Evolutionary conservation across 1,284 basidiomycete species (phyloP).

Genomic region (Ustilago curta): DNA sequence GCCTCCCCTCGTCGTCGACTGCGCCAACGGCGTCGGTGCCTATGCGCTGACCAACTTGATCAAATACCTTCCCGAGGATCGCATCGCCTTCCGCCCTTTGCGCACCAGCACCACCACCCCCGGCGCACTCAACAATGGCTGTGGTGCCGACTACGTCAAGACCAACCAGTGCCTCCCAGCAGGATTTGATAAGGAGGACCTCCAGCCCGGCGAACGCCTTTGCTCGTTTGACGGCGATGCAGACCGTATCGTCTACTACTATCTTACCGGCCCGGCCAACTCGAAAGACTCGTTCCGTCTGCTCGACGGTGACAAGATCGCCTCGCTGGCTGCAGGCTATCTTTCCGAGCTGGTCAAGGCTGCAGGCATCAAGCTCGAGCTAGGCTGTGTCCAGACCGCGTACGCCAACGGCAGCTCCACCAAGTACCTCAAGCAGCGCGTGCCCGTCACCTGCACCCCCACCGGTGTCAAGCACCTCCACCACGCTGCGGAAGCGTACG

Average conservation of each 20-base stretch:
- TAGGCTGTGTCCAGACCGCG: conserved; percentile 90
- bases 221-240: conserved; percentile 98
- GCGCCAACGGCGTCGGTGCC: conserved; percentile 96
- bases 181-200: conserved; percentile 61
- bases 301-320: conserved; percentile 99
- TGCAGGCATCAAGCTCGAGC: conserved; percentile 60
- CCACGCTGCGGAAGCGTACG: conserved; percentile 92
- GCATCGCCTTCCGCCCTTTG: conserved; percentile 54
- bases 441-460: conserved; percentile 93
- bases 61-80: conserved; percentile 59
- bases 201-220: conserved; percentile 76
- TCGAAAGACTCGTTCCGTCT: conserved; percentile 84
- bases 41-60: conserved; percentile 62
- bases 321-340: conserved; percentile 90
- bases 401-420: conserved; percentile 99
- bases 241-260: conserved; percentile 96
- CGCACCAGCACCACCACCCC: conserved; percentile 73
- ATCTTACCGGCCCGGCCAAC: conserved; percentile 72
- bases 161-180: conserved; percentile 72
- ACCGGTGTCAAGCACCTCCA: conserved; percentile 99
- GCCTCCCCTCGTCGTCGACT: conserved; percentile 84
- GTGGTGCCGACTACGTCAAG: conserved; percentile 98
- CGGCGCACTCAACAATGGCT: conserved; percentile 82
- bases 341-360: conserved; percentile 85
- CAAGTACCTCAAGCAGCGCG: conserved; percentile 76